phyloP scores from a whole-genome alignment of 2,329 filamentous ascomycete species.

The Aphanoascus verrucosus region DNA sequence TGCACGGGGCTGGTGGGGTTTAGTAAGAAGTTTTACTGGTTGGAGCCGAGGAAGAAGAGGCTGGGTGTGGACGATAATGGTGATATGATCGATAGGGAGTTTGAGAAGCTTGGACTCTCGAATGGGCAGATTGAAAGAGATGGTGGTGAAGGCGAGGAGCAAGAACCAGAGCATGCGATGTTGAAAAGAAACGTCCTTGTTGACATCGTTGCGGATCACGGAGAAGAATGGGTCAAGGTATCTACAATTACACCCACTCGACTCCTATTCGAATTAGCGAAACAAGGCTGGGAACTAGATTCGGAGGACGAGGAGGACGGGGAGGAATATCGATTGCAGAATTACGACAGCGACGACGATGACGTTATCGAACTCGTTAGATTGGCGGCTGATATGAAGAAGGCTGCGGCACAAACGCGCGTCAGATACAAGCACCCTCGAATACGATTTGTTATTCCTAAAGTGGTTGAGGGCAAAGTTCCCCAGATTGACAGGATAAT shows the following conservation, averaged over 20 bases:
- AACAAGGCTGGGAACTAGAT: conserved; percentile 51
- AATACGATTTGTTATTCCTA: conserved; percentile 51
- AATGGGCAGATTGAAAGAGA: conserved; percentile 6
- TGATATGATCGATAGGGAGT: not conserved
- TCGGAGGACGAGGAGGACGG: conserved; percentile 39
- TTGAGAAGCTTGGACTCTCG: conserved; percentile 6
- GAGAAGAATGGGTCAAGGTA: conserved; percentile 57
- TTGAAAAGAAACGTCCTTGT: conserved; percentile 46
- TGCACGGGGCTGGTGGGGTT: conserved; percentile 49
- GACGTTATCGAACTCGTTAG: conserved; percentile 51
- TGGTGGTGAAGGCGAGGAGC: conserved; percentile 22
- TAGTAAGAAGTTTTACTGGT: conserved; percentile 46
- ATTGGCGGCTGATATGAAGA: conserved; percentile 47
- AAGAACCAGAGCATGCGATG: conserved; percentile 27
- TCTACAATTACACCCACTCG: conserved; percentile 54
- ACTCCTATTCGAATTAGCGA: conserved; percentile 57
- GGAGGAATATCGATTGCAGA: conserved; percentile 27
- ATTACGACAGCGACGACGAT: conserved; percentile 40
- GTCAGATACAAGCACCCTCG: conserved; percentile 50
- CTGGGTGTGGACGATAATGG: conserved; percentile 6
- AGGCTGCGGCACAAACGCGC: conserved; percentile 46
- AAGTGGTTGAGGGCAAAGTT: conserved; percentile 42
- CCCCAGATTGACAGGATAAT: conserved; percentile 49
- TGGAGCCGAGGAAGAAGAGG: conserved; percentile 13
- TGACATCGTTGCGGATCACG: conserved; percentile 54